Conservation (phyloP, 2,329 filamentous ascomycete species). For the Cercospora brassicicola region DNA sequence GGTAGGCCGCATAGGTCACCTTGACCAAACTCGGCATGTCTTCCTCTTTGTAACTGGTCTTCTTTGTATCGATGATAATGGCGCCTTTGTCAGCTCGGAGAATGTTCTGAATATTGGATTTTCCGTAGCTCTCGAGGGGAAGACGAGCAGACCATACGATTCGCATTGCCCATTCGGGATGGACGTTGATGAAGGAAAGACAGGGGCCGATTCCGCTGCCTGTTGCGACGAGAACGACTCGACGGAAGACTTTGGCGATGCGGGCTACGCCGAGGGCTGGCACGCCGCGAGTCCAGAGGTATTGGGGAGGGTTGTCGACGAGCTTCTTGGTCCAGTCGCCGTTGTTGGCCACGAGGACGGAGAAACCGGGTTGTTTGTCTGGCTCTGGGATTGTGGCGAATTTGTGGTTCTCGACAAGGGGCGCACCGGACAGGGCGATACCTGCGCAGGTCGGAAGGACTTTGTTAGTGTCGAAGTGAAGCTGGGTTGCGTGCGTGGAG, state of each 20-base stretch:
- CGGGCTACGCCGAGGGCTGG: conserved; percentile 68
- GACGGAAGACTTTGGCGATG: conserved; percentile 65
- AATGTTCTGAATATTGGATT: conserved; percentile 58
- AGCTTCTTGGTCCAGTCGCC: conserved; percentile 71
- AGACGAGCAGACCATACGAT: conserved; percentile 68
- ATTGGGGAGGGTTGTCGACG: conserved; percentile 61
- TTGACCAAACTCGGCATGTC: conserved; percentile 63
- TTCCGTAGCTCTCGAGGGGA: conserved; percentile 64
- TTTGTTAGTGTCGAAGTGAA: conserved; percentile 66
- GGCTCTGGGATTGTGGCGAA: conserved; percentile 71
- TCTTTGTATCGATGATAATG: conserved; percentile 66
- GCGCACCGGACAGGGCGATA: conserved; percentile 28
- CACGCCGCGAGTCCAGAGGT: conserved; percentile 68
- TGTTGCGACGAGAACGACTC: conserved; percentile 67
- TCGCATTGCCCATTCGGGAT: conserved; percentile 52
- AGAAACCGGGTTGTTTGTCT: conserved; percentile 57
- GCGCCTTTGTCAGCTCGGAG: conserved; percentile 60
- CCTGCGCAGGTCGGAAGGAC: conserved; percentile 51
- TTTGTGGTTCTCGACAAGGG: conserved; percentile 66
- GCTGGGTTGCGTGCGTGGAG: conserved; percentile 69
- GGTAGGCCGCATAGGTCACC: conserved; percentile 54
- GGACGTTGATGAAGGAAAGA: conserved; percentile 59
- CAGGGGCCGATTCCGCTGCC: conserved; percentile 73
- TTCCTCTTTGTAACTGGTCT: conserved; percentile 32
- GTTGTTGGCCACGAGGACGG: conserved; percentile 68